Evolutionary conservation across 129 eudicot genomes (phyloP).

Genomic region (Ambrosia trifida): DNA sequence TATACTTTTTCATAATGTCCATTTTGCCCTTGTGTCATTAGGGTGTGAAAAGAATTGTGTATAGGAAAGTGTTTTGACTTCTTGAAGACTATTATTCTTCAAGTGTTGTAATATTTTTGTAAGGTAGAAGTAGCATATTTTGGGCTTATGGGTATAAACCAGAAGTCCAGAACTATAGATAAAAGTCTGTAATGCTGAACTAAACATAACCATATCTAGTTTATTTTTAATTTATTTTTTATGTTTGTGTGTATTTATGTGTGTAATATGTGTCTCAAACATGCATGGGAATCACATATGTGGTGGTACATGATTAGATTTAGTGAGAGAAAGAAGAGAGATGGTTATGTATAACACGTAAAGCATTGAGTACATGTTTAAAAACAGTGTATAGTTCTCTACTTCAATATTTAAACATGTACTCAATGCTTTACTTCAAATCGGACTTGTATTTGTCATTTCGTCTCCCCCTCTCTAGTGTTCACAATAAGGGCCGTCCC

Average conservation of each 20-base stretch:
- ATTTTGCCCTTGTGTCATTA: conserved; percentile 32
- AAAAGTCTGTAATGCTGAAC: not conserved
- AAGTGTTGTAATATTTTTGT: conserved; percentile 32
- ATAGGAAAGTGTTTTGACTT: conserved; percentile 29
- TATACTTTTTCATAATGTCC: conserved; percentile 25
- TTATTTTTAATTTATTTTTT: not conserved
- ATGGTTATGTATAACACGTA: too few species aligned
- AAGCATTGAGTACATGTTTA: too few species aligned
- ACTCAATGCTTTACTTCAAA: too few species aligned
- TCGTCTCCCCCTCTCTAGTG: too few species aligned
- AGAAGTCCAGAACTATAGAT: not conserved
- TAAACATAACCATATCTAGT: not conserved
- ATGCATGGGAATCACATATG: too few species aligned
- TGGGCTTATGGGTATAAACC: not conserved
- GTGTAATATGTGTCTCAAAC: too few species aligned
- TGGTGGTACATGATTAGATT: too few species aligned
- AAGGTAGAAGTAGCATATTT: conserved; percentile 9
- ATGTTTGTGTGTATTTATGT: not conserved
- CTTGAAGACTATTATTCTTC: conserved; percentile 15
- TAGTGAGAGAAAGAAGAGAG: too few species aligned
- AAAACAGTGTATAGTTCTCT: too few species aligned
- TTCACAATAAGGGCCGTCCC: too few species aligned
- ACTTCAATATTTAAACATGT: too few species aligned
- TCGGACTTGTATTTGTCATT: too few species aligned
- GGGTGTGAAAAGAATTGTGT: conserved; percentile 29